Base-by-base conservation (phyloP, 192 early-diverging fungal genomes). In the Backusella mclennaniae region DNA sequence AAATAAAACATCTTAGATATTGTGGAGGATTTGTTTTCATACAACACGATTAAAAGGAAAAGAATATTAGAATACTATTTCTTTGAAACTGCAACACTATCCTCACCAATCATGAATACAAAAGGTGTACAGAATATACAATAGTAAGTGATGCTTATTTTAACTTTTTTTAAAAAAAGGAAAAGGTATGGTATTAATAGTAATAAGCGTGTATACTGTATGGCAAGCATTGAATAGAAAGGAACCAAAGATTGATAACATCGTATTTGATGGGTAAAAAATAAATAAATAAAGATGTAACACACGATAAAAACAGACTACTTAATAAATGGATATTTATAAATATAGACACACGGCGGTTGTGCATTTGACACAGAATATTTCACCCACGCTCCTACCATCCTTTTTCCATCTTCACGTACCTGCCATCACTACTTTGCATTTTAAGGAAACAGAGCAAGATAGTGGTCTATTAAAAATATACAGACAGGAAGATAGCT, bases 401-500 rank as follows among this genome's bases (percentile, higher is more conserved):
- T 79, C 78, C 5, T 76, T 88, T 46, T 39, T 89, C 11, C 75
- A 83, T 26, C 67, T 89, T 19, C 79, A 85, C 35, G 84, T 89
- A 2, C 88, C 88, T 33, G 82, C 87, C 38, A 84, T 86, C 23
- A 86, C 84, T 0, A 86, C 85, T 14, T 76, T 89, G 26, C 80
- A 79, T 69, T 88, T 89, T 73, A 76, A 76, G 42, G 85, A 88
- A 76, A 82, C 83, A 4, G 80, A 84, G 3, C 78, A 80, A 44
- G 82, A 83, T 35, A 83, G 82, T 44, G 87, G 87, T 35, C 68
- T 80, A 35, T 53, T 77, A 2, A 86, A 87, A 73, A 87, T 89
- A 17, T 86, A 85, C 46, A 80, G 83, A 69, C 87, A 89, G 67
- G 87, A 89, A 74, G 88, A 89, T 56, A 88, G 83, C 4, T 89